Conservation (phyloP, 495 filamentous ascomycete species). For the Neurospora hispaniola region DNA sequence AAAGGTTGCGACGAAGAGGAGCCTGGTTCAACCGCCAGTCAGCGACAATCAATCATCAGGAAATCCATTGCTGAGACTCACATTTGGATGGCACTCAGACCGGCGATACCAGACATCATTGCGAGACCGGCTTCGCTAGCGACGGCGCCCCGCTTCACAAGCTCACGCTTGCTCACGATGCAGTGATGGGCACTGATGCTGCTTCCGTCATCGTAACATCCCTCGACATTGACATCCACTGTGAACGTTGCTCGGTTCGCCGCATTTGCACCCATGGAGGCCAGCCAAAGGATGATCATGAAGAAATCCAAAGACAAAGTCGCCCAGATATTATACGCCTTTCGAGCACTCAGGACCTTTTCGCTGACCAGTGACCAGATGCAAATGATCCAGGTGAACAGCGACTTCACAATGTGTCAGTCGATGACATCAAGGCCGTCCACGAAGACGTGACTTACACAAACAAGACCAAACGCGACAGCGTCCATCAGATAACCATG, state of each 20-base stretch:
- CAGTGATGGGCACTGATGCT: slow-evolving; percentile 27
- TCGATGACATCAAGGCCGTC: background rate
- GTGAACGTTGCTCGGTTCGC: slow-evolving; percentile 29
- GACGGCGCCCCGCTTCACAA: slow-evolving; percentile 19
- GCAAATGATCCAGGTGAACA: slow-evolving; percentile 37
- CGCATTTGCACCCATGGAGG: slow-evolving; percentile 34
- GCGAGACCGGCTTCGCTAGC: slow-evolving; percentile 19
- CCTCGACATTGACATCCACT: slow-evolving; percentile 14
- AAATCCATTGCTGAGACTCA: slow-evolving; percentile 6
- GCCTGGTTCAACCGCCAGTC: slow-evolving; percentile 8
- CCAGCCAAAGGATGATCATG: slow-evolving; percentile 38
- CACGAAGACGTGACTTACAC: slow-evolving; percentile 21
- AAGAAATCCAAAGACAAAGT: slow-evolving; percentile 33
- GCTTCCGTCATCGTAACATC: slow-evolving; percentile 31
- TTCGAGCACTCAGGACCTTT: slow-evolving; percentile 23
- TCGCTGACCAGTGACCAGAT: slow-evolving; percentile 31
- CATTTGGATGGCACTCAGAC: slow-evolving; percentile 30
- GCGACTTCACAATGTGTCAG: slow-evolving; percentile 16
- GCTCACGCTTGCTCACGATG: slow-evolving; percentile 12
- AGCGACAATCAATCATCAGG: background rate
- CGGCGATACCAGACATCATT: slow-evolving; percentile 31
- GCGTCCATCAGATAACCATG: slow-evolving; percentile 31
- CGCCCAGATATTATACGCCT: slow-evolving; percentile 37
- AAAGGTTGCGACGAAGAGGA: slow-evolving; percentile 36
- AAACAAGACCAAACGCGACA: slow-evolving; percentile 22